Base-by-base conservation (phyloP, 768 basidiomycete species). In the Gloeopeniophorella convolvens region DNA sequence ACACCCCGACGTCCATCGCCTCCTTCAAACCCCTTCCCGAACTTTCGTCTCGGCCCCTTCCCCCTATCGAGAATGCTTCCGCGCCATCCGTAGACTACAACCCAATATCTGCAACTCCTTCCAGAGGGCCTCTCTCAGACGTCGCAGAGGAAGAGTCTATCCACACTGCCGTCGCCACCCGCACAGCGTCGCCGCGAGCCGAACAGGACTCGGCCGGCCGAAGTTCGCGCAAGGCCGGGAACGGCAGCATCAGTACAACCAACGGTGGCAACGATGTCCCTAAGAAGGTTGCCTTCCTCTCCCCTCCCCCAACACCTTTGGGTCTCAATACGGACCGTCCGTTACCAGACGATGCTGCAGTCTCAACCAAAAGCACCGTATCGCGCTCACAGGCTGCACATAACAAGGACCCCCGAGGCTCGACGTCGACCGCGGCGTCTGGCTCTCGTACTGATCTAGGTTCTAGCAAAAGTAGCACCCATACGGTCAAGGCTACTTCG, bases 281-380 rank as follows among this genome's bases (percentile, higher is more conserved):
- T 62, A 92, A 92, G 74, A 89, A 89, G 69, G 89, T 92, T 37
- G 89, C 88, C 23, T 92, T 92, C 68, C 75, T 86, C 60, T 88
- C 87, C 24, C 87, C 88, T 42, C 80, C 85, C 12, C 85, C 84
- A 24, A 85, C 86, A 0, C 81, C 83, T 8, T 51, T 50, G 32
- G 75, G 69, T 53, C 70, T 75, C 52, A 62, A 63, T 45, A 52
- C 63, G 55, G 78, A 82, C 65, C 75, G 73, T 61, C 65, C 72
- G 44, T 68, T 80, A 47, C 75, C 78, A 40, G 74, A 77, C 57
- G 66, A 75, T 54, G 67, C 73, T 45, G 61, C 62, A 26, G 61
- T 64, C 18, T 66, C 65, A 48, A 60, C 67, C 51, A 89, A 85
- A 72, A 85, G 83, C 28, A 81, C 77, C 27, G 71, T 88, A 45